phyloP scores from a whole-genome alignment of 257 asterid species.

The Solanum etuberosum region DNA sequence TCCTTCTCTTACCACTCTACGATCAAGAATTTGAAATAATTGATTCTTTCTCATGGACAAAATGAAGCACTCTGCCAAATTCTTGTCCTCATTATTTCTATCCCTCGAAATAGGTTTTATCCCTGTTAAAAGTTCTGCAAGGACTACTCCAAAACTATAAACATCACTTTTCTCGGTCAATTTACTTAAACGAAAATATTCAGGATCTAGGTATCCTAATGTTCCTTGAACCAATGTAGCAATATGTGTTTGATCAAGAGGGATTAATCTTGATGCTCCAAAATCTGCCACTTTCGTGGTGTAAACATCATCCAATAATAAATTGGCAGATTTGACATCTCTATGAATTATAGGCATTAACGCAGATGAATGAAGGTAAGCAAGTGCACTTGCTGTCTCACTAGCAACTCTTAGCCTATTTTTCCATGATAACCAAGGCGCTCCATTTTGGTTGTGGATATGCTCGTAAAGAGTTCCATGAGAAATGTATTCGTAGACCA shows the following conservation, averaged over 20 bases:
- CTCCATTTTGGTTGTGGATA: conserved; percentile 20
- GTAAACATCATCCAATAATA: conserved; percentile 26
- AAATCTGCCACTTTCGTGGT: conserved; percentile 44
- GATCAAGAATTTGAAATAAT: conserved; percentile 25
- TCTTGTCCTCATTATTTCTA: conserved; percentile 7
- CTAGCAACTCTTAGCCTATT: conserved; percentile 31
- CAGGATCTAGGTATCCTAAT: conserved; percentile 48
- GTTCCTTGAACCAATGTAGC: conserved; percentile 55
- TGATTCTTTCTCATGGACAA: conserved; percentile 15
- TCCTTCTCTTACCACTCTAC: conserved; percentile 28
- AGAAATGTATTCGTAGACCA: conserved; percentile 36
- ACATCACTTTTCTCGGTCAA: conserved; percentile 51
- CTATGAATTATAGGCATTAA: conserved; percentile 39
- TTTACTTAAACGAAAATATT: conserved; percentile 41
- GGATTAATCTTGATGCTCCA: conserved; percentile 47
- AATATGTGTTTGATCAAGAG: conserved; percentile 36
- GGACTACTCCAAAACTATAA: conserved; percentile 49
- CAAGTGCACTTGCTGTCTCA: conserved; percentile 38
- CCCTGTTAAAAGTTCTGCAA: conserved; percentile 50
- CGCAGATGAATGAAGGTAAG: conserved; percentile 59
- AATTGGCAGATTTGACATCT: conserved; percentile 52
- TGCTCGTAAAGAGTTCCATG: conserved; percentile 33
- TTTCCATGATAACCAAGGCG: conserved; percentile 46
- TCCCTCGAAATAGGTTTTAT: conserved; percentile 20
- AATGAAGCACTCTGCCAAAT: conserved; percentile 26